Conservation (phyloP, 2,329 filamentous ascomycete species). For the Coniochaeta sp. region DNA sequence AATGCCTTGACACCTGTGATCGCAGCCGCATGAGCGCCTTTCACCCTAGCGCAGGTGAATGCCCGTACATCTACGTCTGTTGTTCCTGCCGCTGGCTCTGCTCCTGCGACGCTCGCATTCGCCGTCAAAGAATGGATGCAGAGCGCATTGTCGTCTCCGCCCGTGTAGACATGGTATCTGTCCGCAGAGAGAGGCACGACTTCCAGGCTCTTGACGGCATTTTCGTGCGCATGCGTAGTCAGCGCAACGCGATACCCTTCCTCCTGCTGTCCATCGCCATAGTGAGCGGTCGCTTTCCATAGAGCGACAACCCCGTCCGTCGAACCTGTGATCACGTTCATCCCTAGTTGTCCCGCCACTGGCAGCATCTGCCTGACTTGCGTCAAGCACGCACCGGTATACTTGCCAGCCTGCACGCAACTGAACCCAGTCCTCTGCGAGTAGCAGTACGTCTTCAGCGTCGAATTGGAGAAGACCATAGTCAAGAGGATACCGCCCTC, state of each 20-base stretch:
- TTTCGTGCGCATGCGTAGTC: constrained; percentile 62
- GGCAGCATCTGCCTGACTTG: constrained; percentile 46
- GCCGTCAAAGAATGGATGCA: constrained; percentile 37
- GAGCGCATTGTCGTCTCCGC: constrained; percentile 83
- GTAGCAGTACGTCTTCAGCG: constrained; percentile 54
- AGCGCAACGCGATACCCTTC: constrained; percentile 13
- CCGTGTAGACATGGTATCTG: constrained; percentile 55
- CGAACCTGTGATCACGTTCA: constrained; percentile 57
- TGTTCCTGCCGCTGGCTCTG: neutral
- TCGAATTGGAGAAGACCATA: constrained; percentile 79
- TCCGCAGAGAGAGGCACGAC: constrained; percentile 15
- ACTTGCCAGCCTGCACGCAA: constrained; percentile 46
- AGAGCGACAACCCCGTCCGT: constrained; percentile 73
- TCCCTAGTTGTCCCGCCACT: constrained; percentile 11
- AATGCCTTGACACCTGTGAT: constrained; percentile 50
- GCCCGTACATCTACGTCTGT: constrained; percentile 8
- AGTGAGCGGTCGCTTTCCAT: constrained; percentile 33
- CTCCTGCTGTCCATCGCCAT: neutral
- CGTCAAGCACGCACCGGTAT: constrained; percentile 70
- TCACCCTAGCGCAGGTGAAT: constrained; percentile 25
- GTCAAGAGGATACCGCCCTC: constrained; percentile 37
- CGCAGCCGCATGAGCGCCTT: constrained; percentile 62
- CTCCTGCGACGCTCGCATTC: constrained; percentile 21
- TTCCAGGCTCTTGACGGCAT: constrained; percentile 63
- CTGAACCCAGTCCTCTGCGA: constrained; percentile 31